A percentile compares a stretch with the other conserved stretches of the same genome.
Evolutionary conservation across 225 moss, liverwort and hornwort genomes (phyloP).

Genomic region (Lunularia cruciata): DNA sequence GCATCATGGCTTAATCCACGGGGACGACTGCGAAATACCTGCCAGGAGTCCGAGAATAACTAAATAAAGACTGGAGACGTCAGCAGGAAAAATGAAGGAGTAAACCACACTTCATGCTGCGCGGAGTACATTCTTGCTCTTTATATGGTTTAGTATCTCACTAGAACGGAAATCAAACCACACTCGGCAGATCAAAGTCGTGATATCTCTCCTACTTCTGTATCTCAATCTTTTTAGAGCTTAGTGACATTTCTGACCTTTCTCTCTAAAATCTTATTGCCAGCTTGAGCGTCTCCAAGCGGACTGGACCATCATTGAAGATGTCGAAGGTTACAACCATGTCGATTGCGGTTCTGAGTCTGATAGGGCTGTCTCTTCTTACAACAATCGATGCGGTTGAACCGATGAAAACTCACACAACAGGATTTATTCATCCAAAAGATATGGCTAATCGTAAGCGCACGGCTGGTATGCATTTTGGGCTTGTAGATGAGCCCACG

Average conservation of each 20-base stretch:
- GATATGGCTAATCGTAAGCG: neutral
- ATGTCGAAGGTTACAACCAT: neutral
- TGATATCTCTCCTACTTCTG: neutral
- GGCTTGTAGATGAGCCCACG: slow-evolving; percentile 33
- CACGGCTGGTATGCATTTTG: neutral
- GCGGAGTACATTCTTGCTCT: neutral
- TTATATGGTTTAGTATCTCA: neutral
- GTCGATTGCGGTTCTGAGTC: neutral
- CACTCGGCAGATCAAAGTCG: neutral
- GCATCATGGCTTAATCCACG: neutral
- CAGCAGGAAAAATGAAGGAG: slow-evolving; percentile 12
- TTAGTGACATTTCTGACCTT: neutral
- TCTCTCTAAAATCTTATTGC: neutral
- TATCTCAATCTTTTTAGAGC: neutral
- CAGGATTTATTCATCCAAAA: neutral
- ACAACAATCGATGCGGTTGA: neutral
- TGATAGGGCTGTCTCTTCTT: slow-evolving; percentile 9
- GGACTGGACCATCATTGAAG: neutral
- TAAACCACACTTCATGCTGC: neutral
- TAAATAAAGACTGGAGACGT: neutral
- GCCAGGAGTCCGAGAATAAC: neutral
- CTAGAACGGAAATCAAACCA: slow-evolving; percentile 1
- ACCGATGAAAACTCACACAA: neutral
- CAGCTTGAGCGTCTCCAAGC: neutral
- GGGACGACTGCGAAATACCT: neutral